Evolutionary conservation across 2,329 filamentous ascomycete genomes (phyloP).

Genomic region (Sarocladium oryzae): DNA sequence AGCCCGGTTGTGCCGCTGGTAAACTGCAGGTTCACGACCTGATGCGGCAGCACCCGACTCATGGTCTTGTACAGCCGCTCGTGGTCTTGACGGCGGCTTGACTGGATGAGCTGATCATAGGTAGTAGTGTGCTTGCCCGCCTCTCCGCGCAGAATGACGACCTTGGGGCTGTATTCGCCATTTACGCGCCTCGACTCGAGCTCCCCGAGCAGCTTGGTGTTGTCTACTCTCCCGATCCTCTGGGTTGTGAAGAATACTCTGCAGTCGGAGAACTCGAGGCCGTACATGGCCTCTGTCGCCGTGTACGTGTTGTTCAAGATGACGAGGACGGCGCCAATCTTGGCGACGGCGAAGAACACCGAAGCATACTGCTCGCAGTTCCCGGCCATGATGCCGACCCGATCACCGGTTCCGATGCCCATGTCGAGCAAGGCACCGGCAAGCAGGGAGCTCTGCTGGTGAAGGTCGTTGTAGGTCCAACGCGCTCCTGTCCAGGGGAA

Average conservation of each 20-base stretch:
- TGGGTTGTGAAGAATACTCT: conserved; percentile 68
- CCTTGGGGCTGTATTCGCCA: conserved; percentile 33
- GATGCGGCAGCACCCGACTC: conserved; percentile 52
- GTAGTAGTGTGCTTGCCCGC: conserved; percentile 44
- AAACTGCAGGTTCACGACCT: conserved; percentile 69
- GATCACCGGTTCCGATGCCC: conserved; percentile 61
- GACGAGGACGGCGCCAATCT: conserved; percentile 62
- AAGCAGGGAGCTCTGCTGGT: conserved; percentile 53
- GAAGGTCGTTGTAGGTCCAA: conserved; percentile 64
- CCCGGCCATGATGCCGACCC: conserved; percentile 70
- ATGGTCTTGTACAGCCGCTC: conserved; percentile 47
- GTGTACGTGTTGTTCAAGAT: conserved; percentile 83
- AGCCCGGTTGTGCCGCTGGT: conserved; percentile 69
- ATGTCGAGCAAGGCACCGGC: conserved; percentile 61
- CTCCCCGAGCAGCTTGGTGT: conserved; percentile 50
- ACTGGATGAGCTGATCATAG: conserved; percentile 52
- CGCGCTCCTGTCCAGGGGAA: conserved; percentile 70
- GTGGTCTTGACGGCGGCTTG: conserved; percentile 41
- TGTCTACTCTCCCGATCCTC: conserved; percentile 59
- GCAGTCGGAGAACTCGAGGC: conserved; percentile 64
- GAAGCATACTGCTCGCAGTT: conserved; percentile 76
- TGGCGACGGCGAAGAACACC: conserved; percentile 66
- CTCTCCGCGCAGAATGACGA: conserved; percentile 55
- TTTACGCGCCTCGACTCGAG: conserved; percentile 30
- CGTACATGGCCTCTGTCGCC: conserved; percentile 63